Evolutionary conservation across 2,329 filamentous ascomycete species (phyloP).

Genomic region (Colletotrichum plurivorum): DNA sequence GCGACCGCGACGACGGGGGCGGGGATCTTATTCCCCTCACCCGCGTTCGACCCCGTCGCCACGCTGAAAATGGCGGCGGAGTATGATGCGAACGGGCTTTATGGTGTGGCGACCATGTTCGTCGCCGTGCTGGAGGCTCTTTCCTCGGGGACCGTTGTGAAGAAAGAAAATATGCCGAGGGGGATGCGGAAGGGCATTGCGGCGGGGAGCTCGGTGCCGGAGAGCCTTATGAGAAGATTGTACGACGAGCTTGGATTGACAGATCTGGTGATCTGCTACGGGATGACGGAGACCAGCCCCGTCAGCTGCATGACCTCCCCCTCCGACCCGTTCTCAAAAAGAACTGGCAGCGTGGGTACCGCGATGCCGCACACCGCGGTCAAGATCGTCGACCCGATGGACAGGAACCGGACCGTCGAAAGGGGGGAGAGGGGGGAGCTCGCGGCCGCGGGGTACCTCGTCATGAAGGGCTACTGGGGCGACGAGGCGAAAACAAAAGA

Average conservation of each 20-base stretch:
- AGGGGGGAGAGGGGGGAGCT: constrained; percentile 83
- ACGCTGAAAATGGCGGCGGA: constrained; percentile 72
- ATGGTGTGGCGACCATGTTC: constrained; percentile 97
- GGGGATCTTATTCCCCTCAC: constrained; percentile 86
- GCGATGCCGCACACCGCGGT: constrained; percentile 84
- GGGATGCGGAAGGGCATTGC: constrained; percentile 89
- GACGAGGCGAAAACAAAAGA: constrained; percentile 78
- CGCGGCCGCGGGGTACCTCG: constrained; percentile 84
- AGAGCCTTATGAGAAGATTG: constrained; percentile 83
- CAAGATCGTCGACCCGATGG: constrained; percentile 80
- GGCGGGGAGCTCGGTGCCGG: constrained; percentile 87
- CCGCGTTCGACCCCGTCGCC: constrained; percentile 86
- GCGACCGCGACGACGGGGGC: constrained; percentile 87
- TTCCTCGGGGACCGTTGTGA: constrained; percentile 53
- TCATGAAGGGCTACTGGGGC: constrained; percentile 94
- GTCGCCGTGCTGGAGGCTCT: constrained; percentile 87
- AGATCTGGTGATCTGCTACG: constrained; percentile 94
- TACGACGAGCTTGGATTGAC: constrained; percentile 81
- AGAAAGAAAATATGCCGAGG: constrained; percentile 45
- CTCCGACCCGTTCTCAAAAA: constrained; percentile 78
- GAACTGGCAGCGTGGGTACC: constrained; percentile 83
- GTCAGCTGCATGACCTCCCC: constrained; percentile 88
- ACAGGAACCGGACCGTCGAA: constrained; percentile 72
- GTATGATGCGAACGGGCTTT: constrained; percentile 74
- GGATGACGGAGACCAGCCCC: constrained; percentile 92